Percentiles rank a stretch among this genome's conserved stretches.
Conservation (phyloP, 345 rosid species). For the Zanthoxylum bungeanum region DNA sequence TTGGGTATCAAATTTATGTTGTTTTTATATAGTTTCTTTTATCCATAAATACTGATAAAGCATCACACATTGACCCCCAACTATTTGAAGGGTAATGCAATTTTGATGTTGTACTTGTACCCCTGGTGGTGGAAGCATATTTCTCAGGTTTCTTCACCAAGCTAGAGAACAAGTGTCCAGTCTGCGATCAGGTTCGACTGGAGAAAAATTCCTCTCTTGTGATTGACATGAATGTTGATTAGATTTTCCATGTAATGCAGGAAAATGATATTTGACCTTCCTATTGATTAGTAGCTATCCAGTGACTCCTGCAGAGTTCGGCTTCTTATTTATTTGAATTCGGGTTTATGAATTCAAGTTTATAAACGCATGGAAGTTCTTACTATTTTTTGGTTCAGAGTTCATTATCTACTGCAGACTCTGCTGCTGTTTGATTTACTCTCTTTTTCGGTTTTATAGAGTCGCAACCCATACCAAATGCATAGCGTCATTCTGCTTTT, state of each 20-base stretch:
- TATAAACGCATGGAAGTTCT: conserved; percentile 20
- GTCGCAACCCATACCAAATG: background rate
- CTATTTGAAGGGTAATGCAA: conserved; percentile 1
- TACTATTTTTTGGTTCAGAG: background rate
- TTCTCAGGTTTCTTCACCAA: background rate
- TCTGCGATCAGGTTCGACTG: too few species aligned
- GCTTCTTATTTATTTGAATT: conserved; percentile 8
- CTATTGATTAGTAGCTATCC: conserved; percentile 39
- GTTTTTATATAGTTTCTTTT: background rate
- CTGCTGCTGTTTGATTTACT: conserved; percentile 17
- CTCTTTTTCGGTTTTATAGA: background rate
- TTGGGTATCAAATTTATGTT: background rate
- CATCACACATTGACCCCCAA: background rate
- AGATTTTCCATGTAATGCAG: conserved; percentile 42
- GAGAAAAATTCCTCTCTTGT: too few species aligned
- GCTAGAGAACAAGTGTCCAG: background rate
- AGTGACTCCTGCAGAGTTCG: conserved; percentile 13
- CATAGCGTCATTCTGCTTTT: conserved; percentile 9
- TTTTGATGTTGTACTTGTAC: too few species aligned
- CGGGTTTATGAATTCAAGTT: conserved; percentile 23
- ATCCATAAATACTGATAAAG: background rate
- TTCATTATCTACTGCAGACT: conserved; percentile 16
- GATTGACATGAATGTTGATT: too few species aligned
- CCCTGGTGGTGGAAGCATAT: conserved; percentile 8
- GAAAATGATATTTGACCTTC: conserved; percentile 68